Evolutionary conservation across 495 filamentous ascomycete genomes (phyloP).

Genomic region (Hypomontagnella submonticulosa): DNA sequence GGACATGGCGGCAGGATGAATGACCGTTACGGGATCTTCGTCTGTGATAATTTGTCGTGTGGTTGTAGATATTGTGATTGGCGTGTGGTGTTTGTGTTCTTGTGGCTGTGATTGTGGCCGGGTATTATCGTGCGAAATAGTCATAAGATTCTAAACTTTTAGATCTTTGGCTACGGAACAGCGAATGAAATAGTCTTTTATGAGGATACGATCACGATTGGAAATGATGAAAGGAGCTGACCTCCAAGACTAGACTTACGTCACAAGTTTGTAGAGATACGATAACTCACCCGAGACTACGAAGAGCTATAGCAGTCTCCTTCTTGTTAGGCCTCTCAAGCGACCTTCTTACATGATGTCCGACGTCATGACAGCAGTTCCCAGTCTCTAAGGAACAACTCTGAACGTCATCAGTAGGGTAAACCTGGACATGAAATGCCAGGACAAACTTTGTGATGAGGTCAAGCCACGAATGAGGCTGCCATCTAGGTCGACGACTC

Average conservation of each 20-base stretch:
- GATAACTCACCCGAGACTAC: not conserved
- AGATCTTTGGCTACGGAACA: not conserved
- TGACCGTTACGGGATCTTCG: slow-evolving; percentile 37
- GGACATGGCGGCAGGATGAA: slow-evolving; percentile 48
- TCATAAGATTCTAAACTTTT: slow-evolving; percentile 16
- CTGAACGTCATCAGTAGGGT: slow-evolving; percentile 46
- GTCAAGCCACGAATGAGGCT: slow-evolving; percentile 46
- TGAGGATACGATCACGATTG: slow-evolving; percentile 16
- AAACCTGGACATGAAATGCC: slow-evolving; percentile 30
- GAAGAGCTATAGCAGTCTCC: slow-evolving; percentile 1
- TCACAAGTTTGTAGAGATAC: slow-evolving; percentile 21
- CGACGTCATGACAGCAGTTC: slow-evolving; percentile 44
- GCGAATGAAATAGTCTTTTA: slow-evolving; percentile 28
- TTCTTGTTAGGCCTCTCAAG: not conserved
- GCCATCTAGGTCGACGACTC: slow-evolving; percentile 2
- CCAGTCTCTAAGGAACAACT: slow-evolving; percentile 1
- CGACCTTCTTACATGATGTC: slow-evolving; percentile 29
- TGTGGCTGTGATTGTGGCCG: slow-evolving; percentile 11
- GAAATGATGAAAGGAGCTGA: not conserved
- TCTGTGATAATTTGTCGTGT: slow-evolving; percentile 32
- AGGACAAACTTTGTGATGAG: slow-evolving; percentile 27
- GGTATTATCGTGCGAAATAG: slow-evolving; percentile 19
- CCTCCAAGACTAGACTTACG: slow-evolving; percentile 21
- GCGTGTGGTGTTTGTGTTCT: slow-evolving; percentile 12
- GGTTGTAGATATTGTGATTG: slow-evolving; percentile 30